A percentile compares a stretch with the other conserved stretches of the same genome.
phyloP scores from a whole-genome alignment of 1,139 yeast species.

The Saccharomycopsis hybrid region DNA sequence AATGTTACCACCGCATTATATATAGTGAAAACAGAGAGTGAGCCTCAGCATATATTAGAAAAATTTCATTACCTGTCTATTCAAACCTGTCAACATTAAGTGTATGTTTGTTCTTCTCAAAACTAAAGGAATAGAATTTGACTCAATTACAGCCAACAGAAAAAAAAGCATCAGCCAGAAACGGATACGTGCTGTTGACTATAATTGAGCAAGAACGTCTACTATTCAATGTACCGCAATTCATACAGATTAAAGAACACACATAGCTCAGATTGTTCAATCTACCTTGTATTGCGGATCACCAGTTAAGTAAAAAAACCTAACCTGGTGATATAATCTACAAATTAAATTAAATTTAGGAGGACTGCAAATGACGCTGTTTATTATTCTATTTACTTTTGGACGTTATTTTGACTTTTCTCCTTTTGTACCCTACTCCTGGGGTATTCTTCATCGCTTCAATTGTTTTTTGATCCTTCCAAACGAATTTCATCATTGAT shows the following conservation, averaged over 20 bases:
- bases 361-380: not conserved
- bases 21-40: no score
- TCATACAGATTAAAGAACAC: constrained; percentile 5
- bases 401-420: not conserved
- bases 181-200: no score
- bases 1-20: no score
- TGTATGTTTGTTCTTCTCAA: no score
- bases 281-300: constrained; percentile 8
- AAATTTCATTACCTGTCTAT: no score
- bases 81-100: no score
- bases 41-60: no score
- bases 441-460: not conserved
- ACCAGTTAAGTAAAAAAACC: not conserved
- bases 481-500: not conserved
- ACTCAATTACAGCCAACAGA: no score
- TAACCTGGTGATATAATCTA: not conserved
- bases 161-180: no score
- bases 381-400: not conserved
- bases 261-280: not conserved
- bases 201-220: not conserved
- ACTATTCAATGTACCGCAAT: constrained; percentile 5
- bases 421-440: no score
- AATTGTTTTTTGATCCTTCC: constrained; percentile 1
- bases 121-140: no score
- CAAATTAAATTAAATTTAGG: not conserved